Conservation (phyloP, 2,329 filamentous ascomycete genomes). For the Beauveria caledonica region DNA sequence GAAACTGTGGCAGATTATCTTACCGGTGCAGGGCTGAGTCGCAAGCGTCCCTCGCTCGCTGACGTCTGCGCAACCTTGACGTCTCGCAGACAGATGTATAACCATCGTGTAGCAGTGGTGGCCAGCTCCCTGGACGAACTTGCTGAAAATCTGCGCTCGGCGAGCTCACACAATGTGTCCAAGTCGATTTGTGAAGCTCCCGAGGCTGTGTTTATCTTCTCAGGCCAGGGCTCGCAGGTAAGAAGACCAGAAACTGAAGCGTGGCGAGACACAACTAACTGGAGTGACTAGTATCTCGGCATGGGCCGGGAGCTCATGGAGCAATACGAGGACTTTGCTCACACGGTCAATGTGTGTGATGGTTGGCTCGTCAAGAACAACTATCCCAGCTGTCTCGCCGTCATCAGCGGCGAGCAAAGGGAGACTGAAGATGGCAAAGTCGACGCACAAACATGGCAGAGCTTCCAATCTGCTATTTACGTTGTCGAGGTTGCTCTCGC, state of each 20-base stretch:
- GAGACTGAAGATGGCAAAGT: neutral
- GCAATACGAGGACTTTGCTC: neutral
- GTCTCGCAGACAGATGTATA: neutral
- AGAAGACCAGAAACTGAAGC: neutral
- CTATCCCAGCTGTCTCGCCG: neutral
- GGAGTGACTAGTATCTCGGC: neutral
- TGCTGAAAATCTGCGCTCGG: neutral
- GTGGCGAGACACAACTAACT: neutral
- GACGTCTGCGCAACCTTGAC: neutral
- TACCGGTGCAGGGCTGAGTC: neutral
- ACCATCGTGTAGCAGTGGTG: neutral
- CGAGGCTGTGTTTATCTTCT: neutral
- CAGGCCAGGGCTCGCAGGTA: neutral
- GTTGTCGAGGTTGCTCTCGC: slow-evolving; percentile 24
- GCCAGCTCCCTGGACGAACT: neutral
- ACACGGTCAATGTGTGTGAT: neutral
- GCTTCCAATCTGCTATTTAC: slow-evolving; percentile 22
- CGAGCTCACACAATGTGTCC: neutral
- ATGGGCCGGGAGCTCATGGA: neutral
- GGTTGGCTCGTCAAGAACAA: neutral
- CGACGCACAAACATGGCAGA: slow-evolving; percentile 14
- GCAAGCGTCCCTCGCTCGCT: neutral
- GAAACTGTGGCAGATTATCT: neutral
- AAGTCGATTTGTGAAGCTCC: neutral
- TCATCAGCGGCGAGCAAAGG: neutral